Conservation (phyloP, 1,139 yeast species). For the Geotrichum citri-aurantii region DNA sequence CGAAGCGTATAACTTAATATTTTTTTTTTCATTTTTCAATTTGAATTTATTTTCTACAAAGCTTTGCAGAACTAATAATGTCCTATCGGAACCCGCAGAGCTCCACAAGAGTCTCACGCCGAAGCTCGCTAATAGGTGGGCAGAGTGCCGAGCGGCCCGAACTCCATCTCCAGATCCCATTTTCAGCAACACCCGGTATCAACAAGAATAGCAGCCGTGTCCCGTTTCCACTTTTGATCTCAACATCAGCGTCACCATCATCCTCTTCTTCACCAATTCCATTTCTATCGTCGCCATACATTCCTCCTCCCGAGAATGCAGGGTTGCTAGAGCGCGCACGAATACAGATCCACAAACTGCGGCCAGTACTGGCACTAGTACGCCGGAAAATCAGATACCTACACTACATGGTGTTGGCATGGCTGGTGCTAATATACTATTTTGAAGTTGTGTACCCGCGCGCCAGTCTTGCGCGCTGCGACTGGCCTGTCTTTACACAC, state of each 20-base stretch:
- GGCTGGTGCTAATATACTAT: conserved; percentile 51
- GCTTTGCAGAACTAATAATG: not conserved
- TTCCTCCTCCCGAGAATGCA: not conserved
- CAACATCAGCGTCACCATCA: not conserved
- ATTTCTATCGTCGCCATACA: not conserved
- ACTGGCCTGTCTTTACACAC: conserved; percentile 60
- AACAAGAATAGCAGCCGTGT: not conserved
- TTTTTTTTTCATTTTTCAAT: not conserved
- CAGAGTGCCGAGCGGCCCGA: conserved; percentile 4
- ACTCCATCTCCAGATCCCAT: conserved; percentile 9
- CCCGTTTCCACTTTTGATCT: not conserved
- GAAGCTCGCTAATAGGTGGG: conserved; percentile 9
- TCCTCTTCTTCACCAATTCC: not conserved
- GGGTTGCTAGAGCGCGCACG: not conserved
- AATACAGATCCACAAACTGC: not conserved
- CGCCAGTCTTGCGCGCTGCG: conserved; percentile 46
- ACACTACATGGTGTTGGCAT: conserved; percentile 32
- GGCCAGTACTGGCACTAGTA: not conserved
- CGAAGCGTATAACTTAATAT: no score
- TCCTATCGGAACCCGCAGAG: conserved; percentile 5
- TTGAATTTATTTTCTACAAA: no score
- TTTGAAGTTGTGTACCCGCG: conserved; percentile 55
- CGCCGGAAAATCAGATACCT: not conserved
- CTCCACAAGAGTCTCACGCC: conserved; percentile 11
- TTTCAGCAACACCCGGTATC: not conserved